phyloP scores from a whole-genome alignment of 2,329 filamentous ascomycete species.

The Endocalyx cinctus region DNA sequence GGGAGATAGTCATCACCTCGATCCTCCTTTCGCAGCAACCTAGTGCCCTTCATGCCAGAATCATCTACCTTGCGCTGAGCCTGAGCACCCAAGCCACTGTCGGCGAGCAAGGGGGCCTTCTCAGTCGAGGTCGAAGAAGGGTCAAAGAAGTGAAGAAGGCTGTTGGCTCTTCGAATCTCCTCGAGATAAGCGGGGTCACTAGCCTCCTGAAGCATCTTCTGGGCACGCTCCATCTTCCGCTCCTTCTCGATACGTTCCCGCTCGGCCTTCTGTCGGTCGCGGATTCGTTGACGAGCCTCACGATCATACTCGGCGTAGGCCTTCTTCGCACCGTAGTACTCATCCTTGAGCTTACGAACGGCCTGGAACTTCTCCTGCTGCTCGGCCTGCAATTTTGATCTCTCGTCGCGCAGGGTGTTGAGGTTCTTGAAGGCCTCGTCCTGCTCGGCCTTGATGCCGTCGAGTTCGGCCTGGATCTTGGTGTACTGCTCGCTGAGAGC shows the following conservation, averaged over 20 bases:
- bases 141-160: constrained; percentile 87
- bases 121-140: constrained; percentile 62
- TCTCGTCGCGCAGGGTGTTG: constrained; percentile 78
- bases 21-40: constrained; percentile 79
- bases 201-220: constrained; percentile 74
- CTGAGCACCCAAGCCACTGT: constrained; percentile 72
- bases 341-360: constrained; percentile 84
- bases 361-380: constrained; percentile 82
- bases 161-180: constrained; percentile 85
- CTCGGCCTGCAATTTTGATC: constrained; percentile 74
- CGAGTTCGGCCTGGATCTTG: constrained; percentile 80
- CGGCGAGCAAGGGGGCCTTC: constrained; percentile 59
- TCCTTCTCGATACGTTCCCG: constrained; percentile 67
- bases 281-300: constrained; percentile 69
- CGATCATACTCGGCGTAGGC: constrained; percentile 81
- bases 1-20: constrained; percentile 82
- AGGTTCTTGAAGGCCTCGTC: constrained; percentile 87
- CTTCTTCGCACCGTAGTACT: constrained; percentile 76
- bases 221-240: constrained; percentile 70
- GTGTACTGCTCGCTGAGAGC: constrained; percentile 83
- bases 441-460: constrained; percentile 86
- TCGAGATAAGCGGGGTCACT: constrained; percentile 85
- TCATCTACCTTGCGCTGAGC: constrained; percentile 81
- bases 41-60: constrained; percentile 78
- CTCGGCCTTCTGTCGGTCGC: constrained; percentile 78